A percentile compares a stretch with the other conserved stretches of the same genome.
phyloP scores from a whole-genome alignment of 2,329 filamentous ascomycete genomes.

The Bipolaris sorokiniana region DNA sequence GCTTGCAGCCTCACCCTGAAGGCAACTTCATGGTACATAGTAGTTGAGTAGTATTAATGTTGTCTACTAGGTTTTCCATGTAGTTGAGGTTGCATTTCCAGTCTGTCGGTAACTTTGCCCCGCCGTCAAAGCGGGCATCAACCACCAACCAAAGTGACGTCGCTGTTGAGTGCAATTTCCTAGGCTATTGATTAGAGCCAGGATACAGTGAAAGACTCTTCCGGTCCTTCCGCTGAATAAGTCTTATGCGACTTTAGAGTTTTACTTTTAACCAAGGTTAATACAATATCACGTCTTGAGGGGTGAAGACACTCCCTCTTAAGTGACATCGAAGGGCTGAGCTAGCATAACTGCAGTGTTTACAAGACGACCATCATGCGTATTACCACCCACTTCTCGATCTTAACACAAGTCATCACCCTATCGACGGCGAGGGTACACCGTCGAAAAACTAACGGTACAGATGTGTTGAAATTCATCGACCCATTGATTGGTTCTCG shows the following conservation, averaged over 20 bases:
- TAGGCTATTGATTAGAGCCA: background rate
- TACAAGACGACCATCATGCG: conserved; percentile 1
- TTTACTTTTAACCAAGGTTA: background rate
- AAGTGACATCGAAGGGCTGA: background rate
- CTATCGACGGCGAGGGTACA: background rate
- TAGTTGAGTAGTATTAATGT: background rate
- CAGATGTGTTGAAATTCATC: conserved; percentile 46
- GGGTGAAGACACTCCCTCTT: background rate
- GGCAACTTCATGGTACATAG: background rate
- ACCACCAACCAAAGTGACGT: conserved; percentile 25
- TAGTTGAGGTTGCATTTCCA: conserved; percentile 12
- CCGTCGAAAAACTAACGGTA: conserved; percentile 5
- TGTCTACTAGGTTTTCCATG: background rate
- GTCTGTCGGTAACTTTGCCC: conserved; percentile 28
- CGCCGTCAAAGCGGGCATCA: conserved; percentile 28
- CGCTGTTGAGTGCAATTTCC: conserved; percentile 3
- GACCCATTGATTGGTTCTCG: conserved; percentile 54
- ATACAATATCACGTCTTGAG: background rate
- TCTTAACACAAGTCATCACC: background rate
- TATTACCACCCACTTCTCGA: background rate
- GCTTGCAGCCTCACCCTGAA: background rate
- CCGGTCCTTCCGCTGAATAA: background rate
- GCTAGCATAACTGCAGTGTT: background rate
- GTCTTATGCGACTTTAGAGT: background rate
- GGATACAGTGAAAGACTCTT: background rate